Conservation (phyloP, 2,329 filamentous ascomycete genomes). For the Diplodia scrobiculata region DNA sequence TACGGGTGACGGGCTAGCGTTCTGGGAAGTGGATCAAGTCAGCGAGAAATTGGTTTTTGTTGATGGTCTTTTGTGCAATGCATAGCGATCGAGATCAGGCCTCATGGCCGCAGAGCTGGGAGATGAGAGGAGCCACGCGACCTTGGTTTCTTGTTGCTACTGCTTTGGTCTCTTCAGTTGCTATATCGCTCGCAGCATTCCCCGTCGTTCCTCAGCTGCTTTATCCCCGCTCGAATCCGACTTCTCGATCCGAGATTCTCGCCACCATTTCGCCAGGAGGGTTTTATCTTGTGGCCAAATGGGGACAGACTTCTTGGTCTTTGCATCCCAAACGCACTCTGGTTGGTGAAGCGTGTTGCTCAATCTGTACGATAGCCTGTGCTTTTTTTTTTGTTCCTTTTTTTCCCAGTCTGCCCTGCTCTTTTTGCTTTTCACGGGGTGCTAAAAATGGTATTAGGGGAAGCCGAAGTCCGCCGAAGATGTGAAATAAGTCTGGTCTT, state of each 20-base stretch:
- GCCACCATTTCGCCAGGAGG: background rate
- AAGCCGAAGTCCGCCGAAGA: background rate
- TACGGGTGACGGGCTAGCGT: background rate
- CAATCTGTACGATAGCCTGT: conserved; percentile 10
- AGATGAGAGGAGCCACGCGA: conserved; percentile 10
- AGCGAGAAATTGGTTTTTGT: background rate
- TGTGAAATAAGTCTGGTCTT: conserved; percentile 6
- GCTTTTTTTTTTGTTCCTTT: background rate
- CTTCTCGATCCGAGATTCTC: background rate
- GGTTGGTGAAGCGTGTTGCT: conserved; percentile 6
- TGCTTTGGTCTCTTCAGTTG: conserved; percentile 3
- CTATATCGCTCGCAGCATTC: background rate
- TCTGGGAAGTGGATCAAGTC: background rate
- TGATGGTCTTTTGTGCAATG: conserved; percentile 24
- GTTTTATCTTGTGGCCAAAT: background rate
- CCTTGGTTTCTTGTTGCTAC: conserved; percentile 17
- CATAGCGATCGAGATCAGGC: conserved; percentile 24
- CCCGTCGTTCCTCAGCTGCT: background rate
- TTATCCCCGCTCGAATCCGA: background rate
- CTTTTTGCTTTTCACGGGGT: background rate
- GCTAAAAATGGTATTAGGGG: background rate
- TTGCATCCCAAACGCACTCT: background rate
- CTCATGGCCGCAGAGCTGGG: background rate
- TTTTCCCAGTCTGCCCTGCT: background rate
- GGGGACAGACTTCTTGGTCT: background rate